Conservation (phyloP, 2,329 filamentous ascomycete species). For the Phaeomoniella chlamydospora region DNA sequence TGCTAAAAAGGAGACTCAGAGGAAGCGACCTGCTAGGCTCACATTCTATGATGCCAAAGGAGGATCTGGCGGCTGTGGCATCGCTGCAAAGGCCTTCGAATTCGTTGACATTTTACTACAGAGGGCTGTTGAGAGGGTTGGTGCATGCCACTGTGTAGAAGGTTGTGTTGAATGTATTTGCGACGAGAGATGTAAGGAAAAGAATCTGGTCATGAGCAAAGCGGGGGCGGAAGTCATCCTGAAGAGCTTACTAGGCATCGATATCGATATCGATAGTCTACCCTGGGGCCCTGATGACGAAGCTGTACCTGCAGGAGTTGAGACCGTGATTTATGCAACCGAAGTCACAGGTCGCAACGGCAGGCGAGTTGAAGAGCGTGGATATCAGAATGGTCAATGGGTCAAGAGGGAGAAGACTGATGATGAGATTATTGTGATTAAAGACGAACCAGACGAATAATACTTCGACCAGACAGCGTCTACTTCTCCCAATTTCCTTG, state of each 20-base stretch:
- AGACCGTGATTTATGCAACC: slow-evolving; percentile 65
- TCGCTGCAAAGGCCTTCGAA: slow-evolving; percentile 86
- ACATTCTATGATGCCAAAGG: slow-evolving; percentile 96
- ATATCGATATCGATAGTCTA: slow-evolving; percentile 70
- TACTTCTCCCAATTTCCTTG: too few relatives aligned
- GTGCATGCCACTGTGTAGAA: slow-evolving; percentile 58
- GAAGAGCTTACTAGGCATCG: slow-evolving; percentile 56
- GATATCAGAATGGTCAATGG: slow-evolving; percentile 8
- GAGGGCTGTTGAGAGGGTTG: slow-evolving; percentile 63
- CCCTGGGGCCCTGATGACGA: slow-evolving; percentile 71
- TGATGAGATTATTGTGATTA: slow-evolving; percentile 12
- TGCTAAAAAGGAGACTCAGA: slow-evolving; percentile 36
- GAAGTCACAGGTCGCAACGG: slow-evolving; percentile 37
- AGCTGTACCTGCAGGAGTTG: slow-evolving; percentile 53
- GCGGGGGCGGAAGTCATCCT: slow-evolving; percentile 72
- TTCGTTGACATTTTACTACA: slow-evolving; percentile 67
- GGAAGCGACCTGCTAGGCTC: slow-evolving; percentile 74
- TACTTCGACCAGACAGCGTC: too few relatives aligned
- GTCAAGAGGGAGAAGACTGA: slow-evolving; percentile 11
- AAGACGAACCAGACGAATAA: slow-evolving; percentile 12
- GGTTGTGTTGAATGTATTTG: slow-evolving; percentile 88
- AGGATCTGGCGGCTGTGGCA: slow-evolving; percentile 67
- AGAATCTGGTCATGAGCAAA: slow-evolving; percentile 89
- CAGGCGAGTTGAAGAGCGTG: slow-evolving; percentile 12
- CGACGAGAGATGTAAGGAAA: slow-evolving; percentile 68